Base-by-base conservation (phyloP, 192 early-diverging fungal genomes). In the Radiomyces spectabilis region DNA sequence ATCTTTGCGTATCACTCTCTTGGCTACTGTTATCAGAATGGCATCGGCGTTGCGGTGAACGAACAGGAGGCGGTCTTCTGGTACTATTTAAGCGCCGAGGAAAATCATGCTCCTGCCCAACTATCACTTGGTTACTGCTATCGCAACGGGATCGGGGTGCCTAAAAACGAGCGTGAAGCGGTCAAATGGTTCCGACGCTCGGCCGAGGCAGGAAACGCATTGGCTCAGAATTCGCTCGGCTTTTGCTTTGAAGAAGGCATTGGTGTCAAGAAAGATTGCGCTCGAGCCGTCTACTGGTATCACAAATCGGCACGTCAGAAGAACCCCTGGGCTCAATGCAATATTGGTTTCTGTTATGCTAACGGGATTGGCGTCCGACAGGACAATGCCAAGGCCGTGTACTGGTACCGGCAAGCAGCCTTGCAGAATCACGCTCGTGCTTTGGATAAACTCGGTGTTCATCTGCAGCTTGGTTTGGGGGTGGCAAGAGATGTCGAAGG, bases 261-360 rank as follows among this genome's bases (percentile, higher is more conserved):
- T 2, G 89, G 89, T 13, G 69, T 77, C 1, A 64, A 76, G 41
- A 71, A 73, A 59, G 67, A 79, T 54, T 34, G 58, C n/a, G 43
- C 65, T 22, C 72, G 81, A 61, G 83, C 89, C 15, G 66, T 85
- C 5, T 57, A 74, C 22, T 80, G 86, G 65, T 79, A 89, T 53
- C 66, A 79, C 22, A 69, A 73, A 42, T 79, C 87, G 22, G 86
- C 88, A 1, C 55, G 78, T 22, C 71, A 83, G 44, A 78, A 83
- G 50, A 84, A 88, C 59, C 80, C 87, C 13, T 83, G 83, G 83
- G 87, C 89, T 31, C 86, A 89, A 58, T 86, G 82, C 68, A 91
- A 87, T 54, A 72, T 87, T 21, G 88, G 82, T 2, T 84, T 76
- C 54, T 89, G 86, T 58, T 78, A 84, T 46, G 78, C 82, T 33